Evolutionary conservation across 2,329 filamentous ascomycete species (phyloP).

Genomic region (Zasmidium citrigriseum): DNA sequence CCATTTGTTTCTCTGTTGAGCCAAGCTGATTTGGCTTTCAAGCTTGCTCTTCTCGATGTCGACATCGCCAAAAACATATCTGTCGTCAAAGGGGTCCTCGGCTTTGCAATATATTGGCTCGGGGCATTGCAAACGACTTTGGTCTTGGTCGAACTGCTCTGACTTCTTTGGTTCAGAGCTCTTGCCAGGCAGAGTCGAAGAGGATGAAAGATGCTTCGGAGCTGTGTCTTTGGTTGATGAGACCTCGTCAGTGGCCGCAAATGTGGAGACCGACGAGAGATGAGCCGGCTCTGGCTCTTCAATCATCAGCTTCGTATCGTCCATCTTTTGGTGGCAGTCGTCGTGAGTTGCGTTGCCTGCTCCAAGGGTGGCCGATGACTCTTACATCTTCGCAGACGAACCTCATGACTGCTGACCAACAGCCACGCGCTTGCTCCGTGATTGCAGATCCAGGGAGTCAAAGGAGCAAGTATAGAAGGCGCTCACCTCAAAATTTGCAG

Average conservation of each 20-base stretch:
- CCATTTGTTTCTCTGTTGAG: not conserved
- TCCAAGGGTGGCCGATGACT: not conserved
- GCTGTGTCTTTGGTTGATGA: not conserved
- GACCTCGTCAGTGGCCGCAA: not conserved
- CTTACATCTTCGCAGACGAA: too few species aligned
- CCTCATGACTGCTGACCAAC: too few species aligned
- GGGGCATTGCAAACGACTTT: too few species aligned
- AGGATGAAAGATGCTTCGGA: not conserved
- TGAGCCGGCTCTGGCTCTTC: not conserved
- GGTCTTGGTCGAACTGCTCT: not conserved
- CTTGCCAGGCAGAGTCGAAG: not conserved
- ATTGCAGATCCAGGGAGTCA: too few species aligned
- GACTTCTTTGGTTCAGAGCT: not conserved
- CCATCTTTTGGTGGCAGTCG: not conserved
- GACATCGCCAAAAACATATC: not conserved
- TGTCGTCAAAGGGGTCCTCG: too few species aligned
- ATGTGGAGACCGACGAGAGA: not conserved
- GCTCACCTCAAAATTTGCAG: too few species aligned
- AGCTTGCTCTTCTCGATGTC: not conserved
- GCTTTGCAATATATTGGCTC: too few species aligned
- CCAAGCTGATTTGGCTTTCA: not conserved
- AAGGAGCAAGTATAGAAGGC: too few species aligned
- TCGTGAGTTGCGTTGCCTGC: not conserved
- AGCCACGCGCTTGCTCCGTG: too few species aligned
- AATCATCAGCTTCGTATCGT: not conserved